A percentile compares a stretch with the other conserved stretches of the same genome.
phyloP scores from a whole-genome alignment of 345 rosid genomes.

The Hibiscus tridactylites region DNA sequence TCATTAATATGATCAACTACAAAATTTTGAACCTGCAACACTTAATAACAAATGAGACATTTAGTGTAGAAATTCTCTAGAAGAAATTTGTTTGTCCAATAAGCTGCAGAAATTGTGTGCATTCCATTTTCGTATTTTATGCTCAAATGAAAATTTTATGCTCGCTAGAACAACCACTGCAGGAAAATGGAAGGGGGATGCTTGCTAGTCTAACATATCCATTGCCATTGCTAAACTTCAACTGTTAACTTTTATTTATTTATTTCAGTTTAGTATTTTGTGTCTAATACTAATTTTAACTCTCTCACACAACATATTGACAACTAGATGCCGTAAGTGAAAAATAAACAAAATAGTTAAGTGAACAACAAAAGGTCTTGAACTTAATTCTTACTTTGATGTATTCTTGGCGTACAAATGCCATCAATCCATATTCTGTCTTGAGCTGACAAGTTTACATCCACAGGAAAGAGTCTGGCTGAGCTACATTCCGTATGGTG shows the following conservation, averaged over 20 bases:
- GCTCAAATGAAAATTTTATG: not conserved
- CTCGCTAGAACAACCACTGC: not conserved
- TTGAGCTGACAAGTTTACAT: not conserved
- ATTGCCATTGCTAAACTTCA: not conserved
- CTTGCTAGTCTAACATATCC: not conserved
- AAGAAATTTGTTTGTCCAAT: not conserved
- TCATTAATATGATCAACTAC: not conserved
- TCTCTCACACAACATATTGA: not conserved
- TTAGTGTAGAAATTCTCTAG: not conserved
- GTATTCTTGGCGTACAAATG: constrained; percentile 1
- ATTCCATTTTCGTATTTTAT: not conserved
- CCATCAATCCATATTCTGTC: constrained; percentile 3
- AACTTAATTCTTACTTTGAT: constrained; percentile 21
- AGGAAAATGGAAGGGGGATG: not conserved
- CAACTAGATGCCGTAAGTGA: not conserved
- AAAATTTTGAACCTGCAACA: not conserved
- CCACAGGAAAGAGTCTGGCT: not conserved
- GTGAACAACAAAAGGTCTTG: not conserved
- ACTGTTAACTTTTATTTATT: not conserved
- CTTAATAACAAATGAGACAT: not conserved
- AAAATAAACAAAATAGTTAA: not conserved
- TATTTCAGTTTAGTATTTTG: not conserved
- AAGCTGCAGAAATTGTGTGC: not conserved
- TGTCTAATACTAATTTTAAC: not conserved
- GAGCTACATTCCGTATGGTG: not conserved